Conservation (phyloP, 1,139 yeast genomes). For the Suhomyces choctaworum region DNA sequence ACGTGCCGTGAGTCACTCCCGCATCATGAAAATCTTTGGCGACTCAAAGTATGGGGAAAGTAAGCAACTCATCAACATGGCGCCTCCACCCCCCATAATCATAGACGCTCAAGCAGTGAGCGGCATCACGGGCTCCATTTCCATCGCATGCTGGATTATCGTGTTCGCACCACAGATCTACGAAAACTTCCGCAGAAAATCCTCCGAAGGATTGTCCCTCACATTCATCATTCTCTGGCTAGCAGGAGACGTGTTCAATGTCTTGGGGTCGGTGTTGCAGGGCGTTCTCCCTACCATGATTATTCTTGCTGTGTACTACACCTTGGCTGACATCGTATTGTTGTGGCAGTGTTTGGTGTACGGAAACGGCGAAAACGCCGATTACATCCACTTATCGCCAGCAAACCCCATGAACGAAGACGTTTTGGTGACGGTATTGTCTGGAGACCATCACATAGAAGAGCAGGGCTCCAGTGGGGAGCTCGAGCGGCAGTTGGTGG, state of each 20-base stretch:
- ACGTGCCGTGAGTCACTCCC: constrained; percentile 10
- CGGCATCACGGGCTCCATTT: constrained; percentile 88
- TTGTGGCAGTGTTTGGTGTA: constrained; percentile 80
- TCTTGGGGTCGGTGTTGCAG: constrained; percentile 83
- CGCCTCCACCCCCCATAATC: constrained; percentile 66
- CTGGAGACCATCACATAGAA: constrained; percentile 12
- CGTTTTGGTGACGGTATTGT: constrained; percentile 58
- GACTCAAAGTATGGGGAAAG: constrained; percentile 2
- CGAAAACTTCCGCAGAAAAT: constrained; percentile 81
- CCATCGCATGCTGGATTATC: constrained; percentile 96
- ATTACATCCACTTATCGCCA: constrained; percentile 80
- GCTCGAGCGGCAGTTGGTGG: constrained; percentile 8
- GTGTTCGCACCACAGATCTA: constrained; percentile 97
- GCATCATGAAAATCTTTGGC: constrained; percentile 1
- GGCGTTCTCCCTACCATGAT: constrained; percentile 92
- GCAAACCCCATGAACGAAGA: constrained; percentile 82
- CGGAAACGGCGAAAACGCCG: constrained; percentile 61
- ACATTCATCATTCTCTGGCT: constrained; percentile 84
- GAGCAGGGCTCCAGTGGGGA: constrained; percentile 4
- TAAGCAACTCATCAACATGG: constrained; percentile 32
- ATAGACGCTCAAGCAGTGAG: constrained; percentile 78
- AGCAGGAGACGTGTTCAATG: constrained; percentile 88
- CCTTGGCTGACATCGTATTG: constrained; percentile 83
- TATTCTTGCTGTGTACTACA: constrained; percentile 85
- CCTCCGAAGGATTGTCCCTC: constrained; percentile 83